These are phyloP conservation scores for Avena eriantha DNA, from an alignment of 176 grass and related monocot genomes.

Conservation along the genomic window DNA sequence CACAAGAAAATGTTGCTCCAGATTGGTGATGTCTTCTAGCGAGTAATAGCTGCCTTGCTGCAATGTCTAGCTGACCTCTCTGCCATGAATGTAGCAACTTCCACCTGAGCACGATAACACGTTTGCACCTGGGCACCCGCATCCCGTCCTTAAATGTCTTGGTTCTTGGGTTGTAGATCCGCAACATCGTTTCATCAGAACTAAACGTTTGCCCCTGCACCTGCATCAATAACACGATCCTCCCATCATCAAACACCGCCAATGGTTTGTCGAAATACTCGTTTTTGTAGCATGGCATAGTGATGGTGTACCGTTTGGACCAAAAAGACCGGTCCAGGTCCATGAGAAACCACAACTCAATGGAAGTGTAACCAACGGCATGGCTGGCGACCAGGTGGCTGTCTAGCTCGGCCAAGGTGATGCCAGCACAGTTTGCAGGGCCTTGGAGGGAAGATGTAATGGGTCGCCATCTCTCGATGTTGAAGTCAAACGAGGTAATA, in stretches of 20 bases:
- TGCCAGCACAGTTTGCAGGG: rapidly evolving
- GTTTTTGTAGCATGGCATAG: not conserved
- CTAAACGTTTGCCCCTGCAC: no score
- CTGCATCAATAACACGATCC: not conserved
- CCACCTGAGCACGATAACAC: not conserved
- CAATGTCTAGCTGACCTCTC: not conserved
- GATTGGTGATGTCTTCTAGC: not conserved
- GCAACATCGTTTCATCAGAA: not conserved
- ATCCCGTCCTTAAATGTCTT: not conserved
- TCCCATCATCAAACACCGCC: not conserved
- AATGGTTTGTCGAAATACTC: not conserved
- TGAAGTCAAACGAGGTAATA: not conserved
- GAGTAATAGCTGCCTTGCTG: not conserved
- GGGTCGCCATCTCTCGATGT: not conserved
- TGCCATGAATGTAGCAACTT: not conserved
- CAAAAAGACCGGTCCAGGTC: not conserved
- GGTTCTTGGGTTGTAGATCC: not conserved
- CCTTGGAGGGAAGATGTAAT: not conserved
- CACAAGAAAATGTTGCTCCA: not conserved
- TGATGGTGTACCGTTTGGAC: not conserved
- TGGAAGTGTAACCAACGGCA: not conserved
- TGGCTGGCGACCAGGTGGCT: not conserved
- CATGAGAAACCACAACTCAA: not conserved
- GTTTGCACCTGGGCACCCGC: not conserved
- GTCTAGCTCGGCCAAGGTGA: not conserved